Base-by-base conservation (phyloP, 2,329 filamentous ascomycete genomes). In the Colletotrichum eleusines region DNA sequence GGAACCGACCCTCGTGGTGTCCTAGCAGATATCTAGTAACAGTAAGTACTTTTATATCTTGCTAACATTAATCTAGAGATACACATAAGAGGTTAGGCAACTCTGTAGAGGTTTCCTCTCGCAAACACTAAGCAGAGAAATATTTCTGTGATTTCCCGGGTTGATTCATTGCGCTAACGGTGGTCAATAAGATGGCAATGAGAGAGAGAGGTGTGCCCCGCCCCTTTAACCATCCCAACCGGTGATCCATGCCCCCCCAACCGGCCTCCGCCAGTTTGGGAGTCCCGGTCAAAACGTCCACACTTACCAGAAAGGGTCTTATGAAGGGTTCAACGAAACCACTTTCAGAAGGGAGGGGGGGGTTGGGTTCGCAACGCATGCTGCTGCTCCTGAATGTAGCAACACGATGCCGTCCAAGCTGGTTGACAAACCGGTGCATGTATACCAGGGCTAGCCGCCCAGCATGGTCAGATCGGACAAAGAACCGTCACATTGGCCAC, bases 201-300 rank as follows among this genome's bases (percentile, higher is more conserved):
- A 48, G 54, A 55, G n/a, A n/a, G n/a, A 57, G 48, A 33, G 14
- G n/a, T 18, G 40, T 23, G 16, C 28, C 46, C 23, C 31, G 26
- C 23, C 46, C 64, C 53, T 38, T 60, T 33, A 48, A 60, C 31
- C 38, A 48, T n/a, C 23, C 38, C 28, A 26, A 35, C 31, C 18
- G 23, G 18, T 28, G 16, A 42, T 53, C 31, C 46, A 16, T 16
- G 11, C 33, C 23, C 33, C 4, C 20, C 6, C n/a, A n/a, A n/a
- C n/a, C 16, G 33, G 4, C n/a, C 44, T 11, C 61, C 54, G 59
- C 66, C 4, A 5, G 12, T 14, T 23, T 23, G 31, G 31, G 31
- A 48, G 40, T n/a, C 51, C 38, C 18, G 23, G 23, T 35, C 28
- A n/a, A 48, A 66, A 42, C 33, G 66, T 70, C 46, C 31, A 55